phyloP scores from a whole-genome alignment of 2,329 filamentous ascomycete genomes.

The Neofusicoccum cordaticola region DNA sequence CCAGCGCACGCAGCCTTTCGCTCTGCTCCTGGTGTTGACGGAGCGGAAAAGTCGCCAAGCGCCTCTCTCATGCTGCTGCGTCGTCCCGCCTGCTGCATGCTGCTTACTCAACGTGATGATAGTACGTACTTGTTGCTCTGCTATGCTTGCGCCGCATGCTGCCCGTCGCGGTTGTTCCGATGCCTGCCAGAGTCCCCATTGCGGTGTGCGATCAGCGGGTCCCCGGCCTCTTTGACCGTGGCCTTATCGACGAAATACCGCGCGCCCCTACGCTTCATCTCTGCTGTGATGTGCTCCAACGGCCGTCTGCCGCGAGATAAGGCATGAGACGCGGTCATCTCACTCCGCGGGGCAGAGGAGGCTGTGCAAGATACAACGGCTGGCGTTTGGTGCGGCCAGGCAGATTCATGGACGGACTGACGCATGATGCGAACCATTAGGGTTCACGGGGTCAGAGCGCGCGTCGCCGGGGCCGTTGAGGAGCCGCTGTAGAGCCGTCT shows the following conservation, averaged over 20 bases:
- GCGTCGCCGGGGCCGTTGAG: background rate
- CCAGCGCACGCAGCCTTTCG: background rate
- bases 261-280: background rate
- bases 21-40: background rate
- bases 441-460: background rate
- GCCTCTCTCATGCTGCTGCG: background rate
- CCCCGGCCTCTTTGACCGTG: background rate
- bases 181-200: constrained; percentile 3
- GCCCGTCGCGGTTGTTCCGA: background rate
- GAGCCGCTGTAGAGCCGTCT: background rate
- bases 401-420: background rate
- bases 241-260: background rate
- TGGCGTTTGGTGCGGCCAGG: background rate
- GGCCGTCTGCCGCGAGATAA: background rate
- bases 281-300: background rate
- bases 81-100: background rate
- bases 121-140: background rate
- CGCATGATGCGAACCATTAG: constrained; percentile 3
- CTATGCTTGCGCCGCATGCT: background rate
- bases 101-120: background rate
- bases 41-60: background rate
- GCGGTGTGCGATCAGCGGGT: constrained; percentile 9
- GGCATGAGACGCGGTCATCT: background rate
- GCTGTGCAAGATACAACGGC: background rate
- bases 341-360: background rate